Percentiles rank a stretch among this genome's conserved stretches.
phyloP scores from a whole-genome alignment of 2,329 filamentous ascomycete genomes.

The Fusarium sp. region DNA sequence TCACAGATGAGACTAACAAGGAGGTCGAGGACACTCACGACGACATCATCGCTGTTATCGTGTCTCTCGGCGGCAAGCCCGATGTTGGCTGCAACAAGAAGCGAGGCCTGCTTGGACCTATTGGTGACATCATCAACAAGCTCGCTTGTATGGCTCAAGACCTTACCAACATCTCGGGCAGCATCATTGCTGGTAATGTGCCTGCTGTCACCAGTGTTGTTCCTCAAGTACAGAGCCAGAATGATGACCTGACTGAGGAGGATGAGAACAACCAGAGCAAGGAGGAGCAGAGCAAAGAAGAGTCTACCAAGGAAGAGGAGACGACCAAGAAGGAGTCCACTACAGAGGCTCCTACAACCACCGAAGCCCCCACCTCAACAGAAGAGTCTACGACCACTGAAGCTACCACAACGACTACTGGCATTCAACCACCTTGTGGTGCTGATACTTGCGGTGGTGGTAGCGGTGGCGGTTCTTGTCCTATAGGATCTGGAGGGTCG shows the following conservation, averaged over 20 bases:
- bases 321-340: slow-evolving; percentile 1
- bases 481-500: slow-evolving; percentile 6
- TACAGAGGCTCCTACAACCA: neutral
- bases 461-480: slow-evolving; percentile 4
- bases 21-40: slow-evolving; percentile 17
- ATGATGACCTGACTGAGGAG: slow-evolving; percentile 21
- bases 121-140: slow-evolving; percentile 25
- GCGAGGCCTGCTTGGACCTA: slow-evolving; percentile 19
- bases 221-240: slow-evolving; percentile 1
- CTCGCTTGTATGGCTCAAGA: slow-evolving; percentile 23
- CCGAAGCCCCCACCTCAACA: neutral
- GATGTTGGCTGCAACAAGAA: slow-evolving; percentile 19
- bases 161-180: slow-evolving; percentile 6
- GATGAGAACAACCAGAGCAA: slow-evolving; percentile 4
- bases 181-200: slow-evolving; percentile 14
- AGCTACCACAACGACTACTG: slow-evolving; percentile 8
- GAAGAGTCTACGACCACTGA: slow-evolving; percentile 23
- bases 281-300: slow-evolving; percentile 14
- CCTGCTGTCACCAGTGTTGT: slow-evolving; percentile 12
- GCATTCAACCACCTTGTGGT: slow-evolving; percentile 2
- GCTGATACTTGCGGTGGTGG: slow-evolving; percentile 20
- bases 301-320: slow-evolving; percentile 19
- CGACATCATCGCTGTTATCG: slow-evolving; percentile 12
- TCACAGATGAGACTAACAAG: slow-evolving; percentile 27
- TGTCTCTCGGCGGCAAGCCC: slow-evolving; percentile 15